Conservation (phyloP, 176 grass and related monocot species). For the Bothriochloa decipiens region DNA sequence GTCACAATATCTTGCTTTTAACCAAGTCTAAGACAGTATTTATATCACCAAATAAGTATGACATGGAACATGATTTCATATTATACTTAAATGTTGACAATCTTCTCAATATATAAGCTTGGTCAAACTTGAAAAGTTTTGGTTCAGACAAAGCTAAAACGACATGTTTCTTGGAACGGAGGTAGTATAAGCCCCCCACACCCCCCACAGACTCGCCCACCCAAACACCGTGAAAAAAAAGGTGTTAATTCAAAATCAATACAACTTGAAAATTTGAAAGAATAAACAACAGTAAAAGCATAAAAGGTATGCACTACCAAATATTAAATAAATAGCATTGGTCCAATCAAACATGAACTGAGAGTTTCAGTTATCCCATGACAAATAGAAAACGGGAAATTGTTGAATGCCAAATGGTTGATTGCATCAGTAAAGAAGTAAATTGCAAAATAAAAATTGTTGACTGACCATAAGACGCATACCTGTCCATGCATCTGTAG, state of each 20-base stretch:
- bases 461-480: constrained; percentile 24
- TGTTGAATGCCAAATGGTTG: not conserved
- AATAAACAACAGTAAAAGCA: not conserved
- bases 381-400: not conserved
- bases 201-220: no score
- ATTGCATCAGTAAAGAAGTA: constrained; percentile 2
- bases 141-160: no score
- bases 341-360: not conserved
- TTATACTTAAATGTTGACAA: no score
- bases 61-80: no score
- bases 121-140: no score
- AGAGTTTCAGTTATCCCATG: not conserved
- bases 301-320: not conserved
- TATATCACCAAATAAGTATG: no score
- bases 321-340: not conserved
- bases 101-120: no score
- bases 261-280: constrained; percentile 12
- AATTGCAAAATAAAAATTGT: constrained; percentile 5
- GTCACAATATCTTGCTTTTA: no score
- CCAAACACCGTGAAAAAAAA: no score
- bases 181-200: no score
- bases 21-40: no score
- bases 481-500: constrained; percentile 91
- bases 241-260: not conserved
- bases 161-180: no score